These are phyloP conservation scores for Trifolium subterraneum DNA, from an alignment of 306 rosid genomes.

Conservation along the genomic window DNA sequence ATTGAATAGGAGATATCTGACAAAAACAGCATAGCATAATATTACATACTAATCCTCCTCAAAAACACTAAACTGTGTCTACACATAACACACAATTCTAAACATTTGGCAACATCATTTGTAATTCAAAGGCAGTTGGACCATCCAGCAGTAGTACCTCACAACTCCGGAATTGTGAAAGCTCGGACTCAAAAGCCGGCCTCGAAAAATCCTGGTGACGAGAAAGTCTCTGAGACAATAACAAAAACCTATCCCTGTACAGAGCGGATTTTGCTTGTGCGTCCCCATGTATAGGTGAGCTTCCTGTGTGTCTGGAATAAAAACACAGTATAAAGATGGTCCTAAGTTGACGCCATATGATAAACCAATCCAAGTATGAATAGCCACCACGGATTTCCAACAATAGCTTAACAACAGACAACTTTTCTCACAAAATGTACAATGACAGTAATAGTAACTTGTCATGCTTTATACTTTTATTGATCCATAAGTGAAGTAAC, in stretches of 20 bases:
- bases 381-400: conserved; percentile 16
- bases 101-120: conserved; percentile 20
- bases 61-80: conserved; percentile 18
- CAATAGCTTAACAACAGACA: conserved; percentile 1
- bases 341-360: conserved; percentile 5
- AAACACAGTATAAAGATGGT: conserved; percentile 21
- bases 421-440: not conserved
- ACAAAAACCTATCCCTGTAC: conserved; percentile 76
- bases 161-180: conserved; percentile 75
- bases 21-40: conserved; percentile 35
- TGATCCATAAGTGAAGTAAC: not conserved
- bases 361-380: conserved; percentile 24
- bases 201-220: conserved; percentile 83
- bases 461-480: not conserved
- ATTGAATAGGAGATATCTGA: conserved; percentile 95
- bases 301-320: conserved; percentile 60
- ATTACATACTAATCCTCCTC: conserved; percentile 12
- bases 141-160: conserved; percentile 61
- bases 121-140: not conserved
- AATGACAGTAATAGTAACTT: conserved; percentile 18
- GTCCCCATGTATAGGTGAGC: conserved; percentile 75
- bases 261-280: conserved; percentile 74
- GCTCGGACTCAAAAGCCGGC: conserved; percentile 76
- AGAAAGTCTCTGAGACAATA: conserved; percentile 82
- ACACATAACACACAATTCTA: conserved; percentile 1